Conservation (phyloP, 1,284 basidiomycete genomes). For the Puccinia coronata region DNA sequence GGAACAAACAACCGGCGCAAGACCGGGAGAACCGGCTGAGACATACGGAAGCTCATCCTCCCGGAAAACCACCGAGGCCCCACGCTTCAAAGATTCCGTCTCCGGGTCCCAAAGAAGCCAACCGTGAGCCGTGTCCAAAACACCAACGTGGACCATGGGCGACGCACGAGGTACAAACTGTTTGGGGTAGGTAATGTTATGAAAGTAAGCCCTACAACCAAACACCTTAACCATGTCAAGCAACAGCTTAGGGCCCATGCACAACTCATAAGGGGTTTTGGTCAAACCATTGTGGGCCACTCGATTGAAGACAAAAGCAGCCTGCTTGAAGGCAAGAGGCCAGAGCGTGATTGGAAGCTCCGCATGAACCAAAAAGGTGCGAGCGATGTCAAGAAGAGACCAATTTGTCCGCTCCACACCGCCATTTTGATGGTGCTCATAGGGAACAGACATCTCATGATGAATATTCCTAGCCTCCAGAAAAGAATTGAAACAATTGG, state of each 20-base stretch:
- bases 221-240: not conserved
- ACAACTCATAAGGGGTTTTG: not conserved
- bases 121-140: too few species aligned
- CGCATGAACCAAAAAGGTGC: not conserved
- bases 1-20: too few species aligned
- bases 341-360: not conserved
- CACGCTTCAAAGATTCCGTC: too few species aligned
- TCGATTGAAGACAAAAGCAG: not conserved
- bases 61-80: too few species aligned
- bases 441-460: not conserved
- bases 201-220: not conserved
- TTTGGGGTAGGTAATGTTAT: not conserved
- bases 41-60: too few species aligned
- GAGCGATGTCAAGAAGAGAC: not conserved
- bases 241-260: too few species aligned
- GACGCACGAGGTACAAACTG: too few species aligned
- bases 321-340: not conserved
- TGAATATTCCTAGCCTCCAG: not conserved
- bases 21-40: too few species aligned
- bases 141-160: too few species aligned
- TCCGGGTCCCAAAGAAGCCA: too few species aligned
- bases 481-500: not conserved
- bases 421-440: slow-evolving; percentile 1
- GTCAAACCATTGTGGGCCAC: not conserved
- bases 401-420: not conserved